These are phyloP conservation scores for Pholiota conissans DNA, from an alignment of 768 basidiomycete species.

Conservation along the genomic window DNA sequence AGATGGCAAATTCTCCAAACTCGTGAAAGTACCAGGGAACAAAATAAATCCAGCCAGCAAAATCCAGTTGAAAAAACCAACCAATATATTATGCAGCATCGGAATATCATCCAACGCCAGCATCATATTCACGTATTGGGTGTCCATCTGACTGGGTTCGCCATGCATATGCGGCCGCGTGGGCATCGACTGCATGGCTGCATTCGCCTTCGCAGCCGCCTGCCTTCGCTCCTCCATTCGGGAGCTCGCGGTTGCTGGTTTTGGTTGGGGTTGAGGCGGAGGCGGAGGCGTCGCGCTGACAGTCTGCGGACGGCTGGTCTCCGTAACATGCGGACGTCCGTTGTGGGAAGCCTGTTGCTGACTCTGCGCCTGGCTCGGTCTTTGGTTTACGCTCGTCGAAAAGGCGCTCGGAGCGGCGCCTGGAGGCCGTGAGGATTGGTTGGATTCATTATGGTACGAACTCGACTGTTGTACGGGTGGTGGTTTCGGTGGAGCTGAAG, in stretches of 20 bases:
- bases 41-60: constrained; percentile 61
- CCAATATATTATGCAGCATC: constrained; percentile 44
- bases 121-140: constrained; percentile 62
- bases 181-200: constrained; percentile 3
- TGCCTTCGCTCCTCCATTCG: constrained; percentile 1
- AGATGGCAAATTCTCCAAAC: constrained; percentile 33
- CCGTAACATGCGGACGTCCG: neutral
- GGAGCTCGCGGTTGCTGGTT: constrained; percentile 3
- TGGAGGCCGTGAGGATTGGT: neutral
- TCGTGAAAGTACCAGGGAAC: constrained; percentile 63
- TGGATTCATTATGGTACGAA: neutral
- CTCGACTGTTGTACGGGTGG: neutral
- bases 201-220: constrained; percentile 1
- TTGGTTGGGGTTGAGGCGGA: neutral
- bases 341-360: neutral
- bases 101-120: constrained; percentile 61
- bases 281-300: too few relatives aligned
- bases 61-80: constrained; percentile 64
- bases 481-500: neutral
- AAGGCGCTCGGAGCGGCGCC: constrained; percentile 3
- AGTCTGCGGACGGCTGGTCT: neutral
- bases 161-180: constrained; percentile 19
- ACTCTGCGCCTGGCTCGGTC: neutral
- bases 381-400: neutral
- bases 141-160: constrained; percentile 36